A percentile compares a stretch with the other conserved stretches of the same genome.
These are phyloP conservation scores for Talaromyces adpressus DNA, from an alignment of 495 filamentous ascomycete genomes.

Conservation along the genomic window DNA sequence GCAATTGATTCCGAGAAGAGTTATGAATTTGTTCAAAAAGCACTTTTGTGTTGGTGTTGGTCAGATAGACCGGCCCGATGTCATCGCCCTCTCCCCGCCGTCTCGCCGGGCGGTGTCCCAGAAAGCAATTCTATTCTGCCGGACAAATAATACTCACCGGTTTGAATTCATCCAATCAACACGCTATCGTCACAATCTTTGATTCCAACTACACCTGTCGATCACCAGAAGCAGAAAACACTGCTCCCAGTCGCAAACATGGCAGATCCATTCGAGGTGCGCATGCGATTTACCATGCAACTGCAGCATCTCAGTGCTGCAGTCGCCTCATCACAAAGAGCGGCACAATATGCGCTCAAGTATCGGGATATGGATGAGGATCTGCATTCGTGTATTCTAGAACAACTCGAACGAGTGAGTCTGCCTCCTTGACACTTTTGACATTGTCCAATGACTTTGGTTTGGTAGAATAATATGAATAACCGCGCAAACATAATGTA, in stretches of 20 bases:
- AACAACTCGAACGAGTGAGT: constrained; percentile 79
- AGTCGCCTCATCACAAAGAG: constrained; percentile 80
- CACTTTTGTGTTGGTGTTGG: too few relatives aligned
- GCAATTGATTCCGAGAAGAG: not conserved
- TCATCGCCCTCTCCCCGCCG: not conserved
- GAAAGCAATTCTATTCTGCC: constrained; percentile 3
- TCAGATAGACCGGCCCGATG: not conserved
- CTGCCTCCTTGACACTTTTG: too few relatives aligned
- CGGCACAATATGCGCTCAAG: constrained; percentile 89
- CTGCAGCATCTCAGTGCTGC: constrained; percentile 86
- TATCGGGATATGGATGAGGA: constrained; percentile 92
- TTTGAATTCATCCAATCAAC: not conserved
- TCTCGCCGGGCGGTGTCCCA: not conserved
- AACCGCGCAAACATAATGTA: constrained; percentile 98
- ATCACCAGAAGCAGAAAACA: not conserved
- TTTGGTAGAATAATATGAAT: constrained; percentile 81
- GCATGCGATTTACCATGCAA: constrained; percentile 88
- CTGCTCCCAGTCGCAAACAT: constrained; percentile 38
- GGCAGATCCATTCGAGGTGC: constrained; percentile 96
- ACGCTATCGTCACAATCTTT: not conserved
- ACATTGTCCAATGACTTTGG: not conserved
- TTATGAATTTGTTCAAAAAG: too few relatives aligned
- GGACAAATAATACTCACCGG: constrained; percentile 1
- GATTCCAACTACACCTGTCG: not conserved
- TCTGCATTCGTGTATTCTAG: constrained; percentile 91